These are phyloP conservation scores for Eimeria praecox DNA, from an alignment of 169 alveolate species.

Conservation along the genomic window DNA sequence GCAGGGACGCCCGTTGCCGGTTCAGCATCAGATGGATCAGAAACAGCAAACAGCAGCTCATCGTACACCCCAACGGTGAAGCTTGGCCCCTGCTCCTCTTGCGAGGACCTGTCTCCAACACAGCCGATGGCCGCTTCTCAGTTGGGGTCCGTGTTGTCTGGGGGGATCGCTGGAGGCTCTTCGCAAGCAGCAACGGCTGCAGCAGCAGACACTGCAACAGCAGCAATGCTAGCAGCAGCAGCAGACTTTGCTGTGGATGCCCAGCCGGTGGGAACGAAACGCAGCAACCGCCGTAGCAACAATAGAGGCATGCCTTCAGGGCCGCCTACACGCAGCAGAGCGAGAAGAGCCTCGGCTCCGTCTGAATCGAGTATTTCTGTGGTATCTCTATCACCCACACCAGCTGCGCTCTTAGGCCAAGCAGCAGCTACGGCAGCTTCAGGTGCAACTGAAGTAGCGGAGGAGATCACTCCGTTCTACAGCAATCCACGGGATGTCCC, in stretches of 20 bases:
- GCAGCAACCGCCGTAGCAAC: not conserved
- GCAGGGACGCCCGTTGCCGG: not conserved
- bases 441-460: not conserved
- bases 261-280: not conserved
- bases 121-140: constrained; percentile 3
- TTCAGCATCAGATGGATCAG: constrained; percentile 6
- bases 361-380: constrained; percentile 35
- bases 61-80: constrained; percentile 63
- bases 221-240: not conserved
- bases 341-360: not conserved
- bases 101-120: constrained; percentile 66
- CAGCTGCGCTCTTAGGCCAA: constrained; percentile 33
- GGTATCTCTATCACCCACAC: constrained; percentile 27
- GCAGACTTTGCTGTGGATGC: not conserved
- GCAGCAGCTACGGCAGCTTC: not conserved
- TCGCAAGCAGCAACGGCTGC: constrained; percentile 37
- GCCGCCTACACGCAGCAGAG: not conserved
- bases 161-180: not conserved
- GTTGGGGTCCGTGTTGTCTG: not conserved
- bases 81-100: constrained; percentile 58
- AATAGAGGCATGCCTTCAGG: not conserved
- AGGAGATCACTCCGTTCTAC: constrained; percentile 57
- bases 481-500: constrained; percentile 75
- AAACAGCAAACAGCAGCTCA: constrained; percentile 30
- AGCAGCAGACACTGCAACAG: constrained; percentile 15